These are phyloP conservation scores for Stereum hirsutum DNA, from an alignment of 1,284 basidiomycete genomes.

Conservation along the genomic window DNA sequence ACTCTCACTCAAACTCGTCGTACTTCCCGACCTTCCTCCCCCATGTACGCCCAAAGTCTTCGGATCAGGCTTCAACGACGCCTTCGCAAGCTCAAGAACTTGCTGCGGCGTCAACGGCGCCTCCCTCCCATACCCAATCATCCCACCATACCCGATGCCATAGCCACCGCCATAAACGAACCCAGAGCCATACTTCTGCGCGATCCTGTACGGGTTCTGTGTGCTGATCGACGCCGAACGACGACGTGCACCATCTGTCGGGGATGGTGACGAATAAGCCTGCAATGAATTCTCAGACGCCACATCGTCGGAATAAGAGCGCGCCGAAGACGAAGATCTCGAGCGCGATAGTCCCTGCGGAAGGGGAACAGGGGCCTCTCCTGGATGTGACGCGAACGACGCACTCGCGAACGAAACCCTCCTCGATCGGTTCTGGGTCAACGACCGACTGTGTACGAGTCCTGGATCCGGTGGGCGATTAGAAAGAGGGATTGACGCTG, in stretches of 20 bases:
- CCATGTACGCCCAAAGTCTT: not conserved
- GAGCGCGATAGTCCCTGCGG: not conserved
- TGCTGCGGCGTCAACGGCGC: slow-evolving; percentile 19
- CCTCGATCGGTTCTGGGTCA: too few species aligned
- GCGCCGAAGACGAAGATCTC: too few species aligned
- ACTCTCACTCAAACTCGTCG: not conserved
- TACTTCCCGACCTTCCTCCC: not conserved
- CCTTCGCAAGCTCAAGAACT: slow-evolving; percentile 16
- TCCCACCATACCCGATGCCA: too few species aligned
- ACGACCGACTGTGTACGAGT: too few species aligned
- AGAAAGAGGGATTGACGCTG: not conserved
- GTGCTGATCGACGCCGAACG: slow-evolving; percentile 5
- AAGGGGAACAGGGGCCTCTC: not conserved
- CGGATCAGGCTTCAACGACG: slow-evolving; percentile 8
- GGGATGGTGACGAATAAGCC: not conserved
- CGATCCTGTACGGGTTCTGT: too few species aligned
- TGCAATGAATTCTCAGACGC: too few species aligned
- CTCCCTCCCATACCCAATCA: too few species aligned
- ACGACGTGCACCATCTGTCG: not conserved
- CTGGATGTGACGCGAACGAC: not conserved
- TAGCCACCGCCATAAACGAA: too few species aligned
- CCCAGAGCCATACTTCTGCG: too few species aligned
- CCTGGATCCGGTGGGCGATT: not conserved
- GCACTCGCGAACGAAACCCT: not conserved
- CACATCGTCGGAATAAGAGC: too few species aligned